phyloP scores from a whole-genome alignment of 352 stramenopile genomes.

The Pythium grandisporangium region DNA sequence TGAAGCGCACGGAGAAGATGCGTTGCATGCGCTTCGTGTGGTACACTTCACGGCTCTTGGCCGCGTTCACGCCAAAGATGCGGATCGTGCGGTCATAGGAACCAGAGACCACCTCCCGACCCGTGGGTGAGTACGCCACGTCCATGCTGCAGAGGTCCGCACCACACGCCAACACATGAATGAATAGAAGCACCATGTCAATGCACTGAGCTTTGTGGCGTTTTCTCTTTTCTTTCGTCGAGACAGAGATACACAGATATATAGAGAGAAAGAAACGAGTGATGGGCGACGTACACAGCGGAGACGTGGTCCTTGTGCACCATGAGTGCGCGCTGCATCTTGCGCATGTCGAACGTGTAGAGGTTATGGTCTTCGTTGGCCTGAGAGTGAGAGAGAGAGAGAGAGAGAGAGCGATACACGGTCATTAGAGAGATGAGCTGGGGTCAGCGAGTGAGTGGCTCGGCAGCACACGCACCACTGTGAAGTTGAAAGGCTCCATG shows the following conservation, averaged over 20 bases:
- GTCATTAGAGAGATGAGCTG: too few species aligned
- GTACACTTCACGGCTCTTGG: constrained; percentile 91
- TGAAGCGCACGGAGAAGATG: constrained; percentile 85
- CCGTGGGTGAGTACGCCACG: constrained; percentile 96
- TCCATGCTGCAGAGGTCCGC: constrained; percentile 83
- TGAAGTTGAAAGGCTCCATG: constrained; percentile 98
- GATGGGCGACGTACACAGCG: constrained; percentile 77
- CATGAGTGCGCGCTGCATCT: constrained; percentile 88
- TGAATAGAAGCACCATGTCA: too few species aligned
- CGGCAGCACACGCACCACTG: constrained; percentile 51
- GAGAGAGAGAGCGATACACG: constrained; percentile 1
- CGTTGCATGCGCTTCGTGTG: constrained; percentile 99
- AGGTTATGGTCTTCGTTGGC: constrained; percentile 99
- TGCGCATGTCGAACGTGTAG: constrained; percentile 99
- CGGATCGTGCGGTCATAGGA: constrained; percentile 98
- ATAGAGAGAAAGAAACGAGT: too few species aligned
- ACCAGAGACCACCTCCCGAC: constrained; percentile 96
- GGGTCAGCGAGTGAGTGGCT: too few species aligned
- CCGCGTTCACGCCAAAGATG: constrained; percentile 91
- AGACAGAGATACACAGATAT: not conserved
- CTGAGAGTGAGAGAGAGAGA: constrained; percentile 10
- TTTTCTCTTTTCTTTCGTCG: too few species aligned
- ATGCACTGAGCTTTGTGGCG: too few species aligned
- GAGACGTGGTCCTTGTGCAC: constrained; percentile 99
- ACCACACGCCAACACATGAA: not conserved